Evolutionary conservation across 2,329 filamentous ascomycete genomes (phyloP), one percentile per base, ranked within the genome.

Genomic region (Talaromyces sp.): DNA sequence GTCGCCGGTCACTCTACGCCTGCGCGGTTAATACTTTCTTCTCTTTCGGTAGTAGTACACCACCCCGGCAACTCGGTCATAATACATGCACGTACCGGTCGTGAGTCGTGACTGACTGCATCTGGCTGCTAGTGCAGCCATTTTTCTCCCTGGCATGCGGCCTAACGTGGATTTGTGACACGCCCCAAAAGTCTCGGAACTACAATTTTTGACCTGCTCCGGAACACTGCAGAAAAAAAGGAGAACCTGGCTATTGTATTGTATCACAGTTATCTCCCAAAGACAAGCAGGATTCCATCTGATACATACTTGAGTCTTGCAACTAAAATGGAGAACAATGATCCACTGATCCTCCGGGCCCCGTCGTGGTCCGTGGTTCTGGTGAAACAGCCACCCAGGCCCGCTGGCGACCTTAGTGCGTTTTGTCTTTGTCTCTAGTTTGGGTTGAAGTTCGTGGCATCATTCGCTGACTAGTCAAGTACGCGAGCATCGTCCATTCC

Each of bases 131-230:
- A 61, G 51, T 39, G 60, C 57, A 58, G 28, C 60, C 42, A 51
- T 57, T 39, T 25, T 42, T 28, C 28, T 42, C 33, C 47, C 19
- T 33, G 55, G 36, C 30, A 25, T 60, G 7, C 52, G 47, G 44
- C 44, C 44, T 51, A 62, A 55, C 60, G 57, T 56, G 60, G 51
- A 33, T 55, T 59, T 59, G 60, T 56, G 51, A 62, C 60, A 59
- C 57, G 32, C 57, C 56, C 27, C 15, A 27, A 7, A 25, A 25
- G 1, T 11, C 15, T 3, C 42, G 42, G 42, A 10, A 19, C n/a
- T 47, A 25, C 19, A 47, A 9, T 19, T 19, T 13, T 9, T 9
- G 9, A 25, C 44, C 5, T 3, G 44, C n/a, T 47, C 44, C 44
- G 44, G 25, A 47, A 47, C 44, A 25, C 11, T 44, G 42, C 42